Evolutionary conservation across 441 rosid genomes (phyloP).

Genomic region (Theobroma grandiflorum): DNA sequence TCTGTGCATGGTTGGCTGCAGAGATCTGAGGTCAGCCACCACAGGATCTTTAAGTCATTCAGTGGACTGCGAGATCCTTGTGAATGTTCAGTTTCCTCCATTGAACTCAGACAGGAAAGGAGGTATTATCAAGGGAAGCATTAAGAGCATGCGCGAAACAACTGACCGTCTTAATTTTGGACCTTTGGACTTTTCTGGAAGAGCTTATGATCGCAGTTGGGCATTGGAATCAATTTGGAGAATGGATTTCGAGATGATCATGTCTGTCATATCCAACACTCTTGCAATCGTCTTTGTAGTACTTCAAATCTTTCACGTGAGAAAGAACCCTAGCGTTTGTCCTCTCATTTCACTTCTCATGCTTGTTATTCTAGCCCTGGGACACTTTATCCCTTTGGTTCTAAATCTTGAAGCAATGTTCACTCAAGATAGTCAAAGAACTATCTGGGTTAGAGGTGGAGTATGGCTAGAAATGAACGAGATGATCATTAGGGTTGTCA

Average conservation of each 20-base stretch:
- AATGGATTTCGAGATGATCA: conserved; percentile 39
- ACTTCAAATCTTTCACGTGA: conserved; percentile 34
- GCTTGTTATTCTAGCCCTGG: conserved; percentile 41
- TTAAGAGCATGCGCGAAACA: conserved; percentile 35
- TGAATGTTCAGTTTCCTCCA: conserved; percentile 39
- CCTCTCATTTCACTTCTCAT: conserved; percentile 41
- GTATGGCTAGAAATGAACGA: conserved; percentile 33
- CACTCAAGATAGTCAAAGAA: conserved; percentile 9
- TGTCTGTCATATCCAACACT: conserved; percentile 41
- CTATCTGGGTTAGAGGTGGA: conserved; percentile 12
- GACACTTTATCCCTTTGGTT: conserved; percentile 32
- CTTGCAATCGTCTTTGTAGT: conserved; percentile 34
- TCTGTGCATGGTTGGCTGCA: conserved; percentile 50
- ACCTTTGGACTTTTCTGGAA: conserved; percentile 22
- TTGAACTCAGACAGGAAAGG: conserved; percentile 13
- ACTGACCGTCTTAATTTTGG: conserved; percentile 40
- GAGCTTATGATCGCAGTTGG: not conserved
- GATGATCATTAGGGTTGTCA: conserved; percentile 34
- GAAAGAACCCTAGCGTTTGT: conserved; percentile 27
- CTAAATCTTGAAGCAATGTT: conserved; percentile 39
- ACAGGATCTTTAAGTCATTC: conserved; percentile 7
- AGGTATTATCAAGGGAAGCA: conserved; percentile 40
- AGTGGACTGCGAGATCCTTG: conserved; percentile 44
- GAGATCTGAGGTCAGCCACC: not conserved
- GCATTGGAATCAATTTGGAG: conserved; percentile 19